Base-by-base conservation (phyloP, 306 rosid genomes). In the Trifolium pratense region DNA sequence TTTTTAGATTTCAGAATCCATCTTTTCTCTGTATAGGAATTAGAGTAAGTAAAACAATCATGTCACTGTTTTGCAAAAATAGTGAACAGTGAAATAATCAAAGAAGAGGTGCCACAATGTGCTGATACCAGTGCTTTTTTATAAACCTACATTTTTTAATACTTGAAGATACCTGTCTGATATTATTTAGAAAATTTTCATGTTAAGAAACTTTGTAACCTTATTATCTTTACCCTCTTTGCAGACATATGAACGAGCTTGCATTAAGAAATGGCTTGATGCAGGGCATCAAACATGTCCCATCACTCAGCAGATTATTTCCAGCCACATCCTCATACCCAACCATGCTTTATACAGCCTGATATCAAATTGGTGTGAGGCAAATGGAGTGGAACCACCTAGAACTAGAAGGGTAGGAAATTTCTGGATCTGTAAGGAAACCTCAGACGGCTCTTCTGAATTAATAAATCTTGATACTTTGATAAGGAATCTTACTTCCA, bases 261-360 rank as follows among this genome's bases (percentile, higher is more conserved):
- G 91, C 83, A 93, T 93, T 23, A 87, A 85, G 79, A 93, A 89
- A 82, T 93, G 98, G 98, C 81, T 93, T 58, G 89, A 83, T 77
- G 88, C 92, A 29, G 97, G 98, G 73, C 97, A 90, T 66, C 83
- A 71, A 46, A 93, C 96, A 6, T 93, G 98, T 79, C 97, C 98
- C 7, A 93, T 83, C 84, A 93, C 98, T 45, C 96, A 68, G 48
- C 93, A 89, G 81, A 66, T 75, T 69, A 91, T 93, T 70, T 84
- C 87, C 16, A 84, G 79, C 83, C 55, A 87, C 17, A 62, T 71
- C 73, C 93, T 89, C 36, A 84, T 90, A 37, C 97, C 98, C 1
- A 93, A 93, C 83, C 89, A 89, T 78, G 98, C 79, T 70, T 78
- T 93, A 74, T 87, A 86, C 32, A 89, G 89, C 74, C 78, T 93